phyloP scores from a whole-genome alignment of 2,329 filamentous ascomycete genomes.

The Cladosporium sp. region DNA sequence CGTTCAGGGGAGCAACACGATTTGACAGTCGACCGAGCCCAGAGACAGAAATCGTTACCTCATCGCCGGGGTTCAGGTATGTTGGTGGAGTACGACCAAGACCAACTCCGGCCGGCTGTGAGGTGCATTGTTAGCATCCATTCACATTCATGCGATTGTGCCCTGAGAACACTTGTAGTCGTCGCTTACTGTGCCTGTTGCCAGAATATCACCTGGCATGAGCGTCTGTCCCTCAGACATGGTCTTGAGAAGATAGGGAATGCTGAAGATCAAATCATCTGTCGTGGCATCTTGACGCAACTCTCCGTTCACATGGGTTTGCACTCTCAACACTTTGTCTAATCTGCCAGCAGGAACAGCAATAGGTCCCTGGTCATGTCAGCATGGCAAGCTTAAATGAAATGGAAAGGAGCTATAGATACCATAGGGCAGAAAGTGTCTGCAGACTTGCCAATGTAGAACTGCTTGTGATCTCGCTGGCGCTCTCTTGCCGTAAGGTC shows the following conservation, averaged over 20 bases:
- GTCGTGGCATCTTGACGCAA: constrained; percentile 53
- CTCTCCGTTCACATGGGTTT: constrained; percentile 55
- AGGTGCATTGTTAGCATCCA: background rate
- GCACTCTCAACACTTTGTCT: constrained; percentile 38
- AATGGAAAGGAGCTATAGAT: background rate
- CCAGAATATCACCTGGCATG: constrained; percentile 53
- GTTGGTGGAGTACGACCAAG: constrained; percentile 50
- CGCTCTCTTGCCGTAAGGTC: constrained; percentile 58
- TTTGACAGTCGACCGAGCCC: constrained; percentile 48
- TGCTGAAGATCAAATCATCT: constrained; percentile 53
- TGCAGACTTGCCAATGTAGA: constrained; percentile 59
- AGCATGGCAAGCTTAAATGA: background rate
- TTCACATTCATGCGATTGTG: background rate
- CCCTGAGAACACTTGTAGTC: constrained; percentile 26
- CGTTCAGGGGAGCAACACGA: constrained; percentile 38
- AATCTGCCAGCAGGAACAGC: constrained; percentile 20
- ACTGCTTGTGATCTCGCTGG: constrained; percentile 62
- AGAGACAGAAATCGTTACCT: constrained; percentile 47
- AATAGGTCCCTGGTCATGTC: constrained; percentile 6
- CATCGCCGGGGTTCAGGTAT: constrained; percentile 47
- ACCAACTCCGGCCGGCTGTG: constrained; percentile 49
- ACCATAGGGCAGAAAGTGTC: constrained; percentile 61
- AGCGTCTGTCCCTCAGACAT: constrained; percentile 55
- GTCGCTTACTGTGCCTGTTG: constrained; percentile 48
- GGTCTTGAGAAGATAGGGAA: constrained; percentile 51